Evolutionary conservation across 2,329 filamentous ascomycete species (phyloP).

Genomic region (Fusarium sp.): DNA sequence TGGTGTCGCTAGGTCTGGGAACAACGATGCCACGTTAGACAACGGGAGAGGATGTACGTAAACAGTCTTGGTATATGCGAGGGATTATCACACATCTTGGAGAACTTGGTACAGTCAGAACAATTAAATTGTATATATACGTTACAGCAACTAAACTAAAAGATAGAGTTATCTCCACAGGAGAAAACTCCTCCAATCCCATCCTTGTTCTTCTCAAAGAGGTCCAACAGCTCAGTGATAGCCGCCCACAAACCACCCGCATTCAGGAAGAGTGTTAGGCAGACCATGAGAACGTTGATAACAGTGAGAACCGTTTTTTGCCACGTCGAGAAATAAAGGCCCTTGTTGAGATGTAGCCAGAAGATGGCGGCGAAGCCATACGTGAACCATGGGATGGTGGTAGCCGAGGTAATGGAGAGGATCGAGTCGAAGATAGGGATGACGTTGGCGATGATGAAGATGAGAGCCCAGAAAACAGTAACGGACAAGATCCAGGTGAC

Average conservation of each 20-base stretch:
- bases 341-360: conserved; percentile 46
- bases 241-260: conserved; percentile 46
- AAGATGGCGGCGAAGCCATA: conserved; percentile 46
- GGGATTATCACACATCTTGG: too few species aligned
- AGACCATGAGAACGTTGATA: conserved; percentile 41
- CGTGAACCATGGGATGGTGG: conserved; percentile 48
- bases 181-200: conserved; percentile 42
- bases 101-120: neutral
- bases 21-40: too few species aligned
- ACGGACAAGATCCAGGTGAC: conserved; percentile 45
- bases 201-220: conserved; percentile 30
- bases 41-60: too few species aligned
- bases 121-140: neutral
- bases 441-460: conserved; percentile 48
- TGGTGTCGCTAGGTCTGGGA: too few species aligned
- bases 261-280: conserved; percentile 44
- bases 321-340: conserved; percentile 36
- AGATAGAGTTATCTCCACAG: conserved; percentile 42
- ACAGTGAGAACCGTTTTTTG: conserved; percentile 37
- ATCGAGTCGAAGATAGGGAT: conserved; percentile 51
- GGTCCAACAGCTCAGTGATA: conserved; percentile 42
- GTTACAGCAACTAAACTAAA: neutral
- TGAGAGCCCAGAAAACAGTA: conserved; percentile 43
- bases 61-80: too few species aligned
- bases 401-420: conserved; percentile 46